Conservation (phyloP, 139 green algal genomes). For the Gonium pectorale region DNA sequence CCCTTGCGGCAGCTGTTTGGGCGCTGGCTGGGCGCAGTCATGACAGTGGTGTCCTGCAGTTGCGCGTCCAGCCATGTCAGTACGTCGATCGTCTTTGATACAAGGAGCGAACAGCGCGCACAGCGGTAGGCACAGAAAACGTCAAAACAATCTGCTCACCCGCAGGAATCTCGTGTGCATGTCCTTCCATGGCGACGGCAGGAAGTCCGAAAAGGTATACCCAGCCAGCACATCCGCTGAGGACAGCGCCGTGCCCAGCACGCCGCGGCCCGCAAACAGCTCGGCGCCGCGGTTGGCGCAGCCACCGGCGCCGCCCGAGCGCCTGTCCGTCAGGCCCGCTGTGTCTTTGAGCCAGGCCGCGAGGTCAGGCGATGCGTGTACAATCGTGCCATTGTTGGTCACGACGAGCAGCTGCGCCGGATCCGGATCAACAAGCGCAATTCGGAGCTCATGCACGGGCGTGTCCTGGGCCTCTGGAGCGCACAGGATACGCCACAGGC, state of each 20-base stretch:
- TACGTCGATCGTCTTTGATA: background rate
- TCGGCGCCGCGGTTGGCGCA: background rate
- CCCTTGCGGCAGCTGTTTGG: background rate
- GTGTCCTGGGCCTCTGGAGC: background rate
- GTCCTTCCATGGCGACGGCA: conserved; percentile 24
- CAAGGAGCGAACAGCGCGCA: background rate
- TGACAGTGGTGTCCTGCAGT: background rate
- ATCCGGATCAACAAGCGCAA: background rate
- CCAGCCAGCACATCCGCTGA: background rate
- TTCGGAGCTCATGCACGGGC: conserved; percentile 3
- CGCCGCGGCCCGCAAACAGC: too few relatives aligned
- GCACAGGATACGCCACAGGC: too few relatives aligned
- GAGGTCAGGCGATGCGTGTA: background rate
- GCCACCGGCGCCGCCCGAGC: background rate
- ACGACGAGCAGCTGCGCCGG: background rate
- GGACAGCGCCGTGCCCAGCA: background rate
- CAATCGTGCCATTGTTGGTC: conserved; percentile 15
- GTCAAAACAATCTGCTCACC: background rate
- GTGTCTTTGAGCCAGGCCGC: background rate
- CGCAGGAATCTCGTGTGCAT: conserved; percentile 19
- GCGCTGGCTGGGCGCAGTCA: background rate
- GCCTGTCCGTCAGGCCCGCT: too few relatives aligned
- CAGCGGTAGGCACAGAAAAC: background rate
- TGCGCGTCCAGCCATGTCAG: background rate
- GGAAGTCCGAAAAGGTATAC: conserved; percentile 28